Base-by-base conservation (phyloP, 805 yeast species). In the Zygosaccharomyces bisporus region DNA sequence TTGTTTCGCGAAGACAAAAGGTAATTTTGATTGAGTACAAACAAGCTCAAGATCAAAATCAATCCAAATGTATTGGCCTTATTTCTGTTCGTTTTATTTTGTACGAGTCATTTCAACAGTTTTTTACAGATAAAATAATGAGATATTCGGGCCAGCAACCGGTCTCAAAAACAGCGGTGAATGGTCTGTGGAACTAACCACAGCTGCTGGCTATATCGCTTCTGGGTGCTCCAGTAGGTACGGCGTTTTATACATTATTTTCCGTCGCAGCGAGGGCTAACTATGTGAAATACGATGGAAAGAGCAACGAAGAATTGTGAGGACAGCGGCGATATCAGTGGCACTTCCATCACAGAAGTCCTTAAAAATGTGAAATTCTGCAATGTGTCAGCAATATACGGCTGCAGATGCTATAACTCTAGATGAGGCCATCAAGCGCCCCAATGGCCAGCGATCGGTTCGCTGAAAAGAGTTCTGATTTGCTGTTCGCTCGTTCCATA, bases 401-500 rank as follows among this genome's bases (percentile, higher is more conserved):
- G 96, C 7, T 77, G 91, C 6, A 90, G 97, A 96, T 89, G 86
- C 65, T 90, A 87, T 65, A 75, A 85, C 64, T 76, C 84, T 14
- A 72, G 73, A 44, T 77, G 88, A 9, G 88, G 82, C 60, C 83
- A 83, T 61, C 89, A 89, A 2, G 82, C 78, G 69, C 95, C 96
- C 24, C 73, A 61, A 55, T 74, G 76, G 70, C 91, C 95, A 3
- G 93, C 95, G 0, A 68, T 81, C 49, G 89, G 93, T 2, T 82
- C 96, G 2, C 79, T 89, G 52, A 78, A 72, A 56, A 75, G 95
- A 53, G 87, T 95, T 1, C 64, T 86, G 64, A 84, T 95, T 3
- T 84, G 81, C 60, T 86, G 95, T 7, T 83, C n/a, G n/a, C 89
- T 57, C 97, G 98, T 2, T 85, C 95, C 2, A 83, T 90, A 44